These are phyloP conservation scores for Eurotiales sp. DNA, from an alignment of 2,329 filamentous ascomycete species.

Conservation along the genomic window DNA sequence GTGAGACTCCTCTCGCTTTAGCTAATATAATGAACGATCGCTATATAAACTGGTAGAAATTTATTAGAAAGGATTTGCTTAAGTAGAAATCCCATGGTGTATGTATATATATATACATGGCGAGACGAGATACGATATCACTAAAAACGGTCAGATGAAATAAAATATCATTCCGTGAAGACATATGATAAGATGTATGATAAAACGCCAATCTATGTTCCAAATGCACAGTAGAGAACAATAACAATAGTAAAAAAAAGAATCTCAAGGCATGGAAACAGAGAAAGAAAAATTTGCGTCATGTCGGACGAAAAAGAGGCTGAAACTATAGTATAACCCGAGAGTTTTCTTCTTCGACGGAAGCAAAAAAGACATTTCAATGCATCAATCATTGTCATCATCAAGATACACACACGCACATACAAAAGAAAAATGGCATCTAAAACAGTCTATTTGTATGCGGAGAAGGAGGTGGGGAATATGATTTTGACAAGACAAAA, in stretches of 20 bases:
- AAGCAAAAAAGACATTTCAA: not conserved
- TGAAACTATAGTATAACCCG: constrained; percentile 2
- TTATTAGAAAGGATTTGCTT: no score
- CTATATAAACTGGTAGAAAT: no score
- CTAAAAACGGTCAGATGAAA: no score
- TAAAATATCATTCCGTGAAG: not conserved
- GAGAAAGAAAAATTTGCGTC: not conserved
- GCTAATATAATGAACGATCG: no score
- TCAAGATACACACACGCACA: constrained; percentile 7
- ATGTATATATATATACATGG: no score
- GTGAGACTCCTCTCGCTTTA: no score
- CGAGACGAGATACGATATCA: no score
- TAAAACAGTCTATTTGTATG: constrained; percentile 1
- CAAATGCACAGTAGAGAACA: constrained; percentile 1
- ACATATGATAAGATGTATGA: not conserved
- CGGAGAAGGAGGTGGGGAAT: not conserved
- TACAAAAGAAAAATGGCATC: not conserved
- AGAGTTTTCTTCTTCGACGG: no score
- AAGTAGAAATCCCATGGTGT: no score
- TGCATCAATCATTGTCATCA: not conserved
- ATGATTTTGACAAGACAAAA: no score
- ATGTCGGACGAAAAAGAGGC: no score
- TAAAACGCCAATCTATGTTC: constrained; percentile 15
- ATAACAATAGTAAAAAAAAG: not conserved
- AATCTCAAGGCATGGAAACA: not conserved